Base-by-base conservation (phyloP, 768 basidiomycete genomes). In the Multifurca ochricompacta region DNA sequence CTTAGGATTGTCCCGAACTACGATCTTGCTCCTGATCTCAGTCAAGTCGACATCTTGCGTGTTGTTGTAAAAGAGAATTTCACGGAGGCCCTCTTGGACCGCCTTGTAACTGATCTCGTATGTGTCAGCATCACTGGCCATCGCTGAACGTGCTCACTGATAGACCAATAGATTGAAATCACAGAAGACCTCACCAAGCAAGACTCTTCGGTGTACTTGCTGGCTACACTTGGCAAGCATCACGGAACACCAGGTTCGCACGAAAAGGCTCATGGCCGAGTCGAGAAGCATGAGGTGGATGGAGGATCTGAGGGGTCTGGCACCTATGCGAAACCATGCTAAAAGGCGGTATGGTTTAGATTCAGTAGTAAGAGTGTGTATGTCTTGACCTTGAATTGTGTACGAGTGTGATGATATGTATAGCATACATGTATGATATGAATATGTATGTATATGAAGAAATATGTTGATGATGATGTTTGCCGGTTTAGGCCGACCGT, bases 301-400 rank as follows among this genome's bases (percentile, higher is more conserved):
- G 74, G 77, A 2, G 78, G 73, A 7, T 73, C 72, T 30, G 59
- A 68, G 52, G 63, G 72, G 35, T 79, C 74, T 43, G 84, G 85
- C 11, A 87, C 87, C 3, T 88, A 78, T 64, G 75, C 85, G 44
- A 85, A 81, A 63, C 69, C 78, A 16, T 89, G 86, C 66, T 88
- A 70, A 73, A 19, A 40, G 34, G 30, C 13, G 5, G 41, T 23
- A 41, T 41, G 3, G 14, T 13, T 21, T 9, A 14, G 10, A 25
- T 14, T 1, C 2, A 28, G 27, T 21, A 11, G 35, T 6, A 10
- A 21, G 36, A 10, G 16, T 19, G 19, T 16, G 10, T 0, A 37
- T 34, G 19, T 31, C 28, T 6, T 41, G 11, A 25, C 5, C 37
- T 23, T 18, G 23, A 27, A 19, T 25, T 4, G 6, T 37, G 32